Percentiles rank a stretch among this genome's conserved stretches.
These are phyloP conservation scores for Stagonosporopsis tanaceti DNA, from an alignment of 2,329 filamentous ascomycete genomes.

Conservation along the genomic window DNA sequence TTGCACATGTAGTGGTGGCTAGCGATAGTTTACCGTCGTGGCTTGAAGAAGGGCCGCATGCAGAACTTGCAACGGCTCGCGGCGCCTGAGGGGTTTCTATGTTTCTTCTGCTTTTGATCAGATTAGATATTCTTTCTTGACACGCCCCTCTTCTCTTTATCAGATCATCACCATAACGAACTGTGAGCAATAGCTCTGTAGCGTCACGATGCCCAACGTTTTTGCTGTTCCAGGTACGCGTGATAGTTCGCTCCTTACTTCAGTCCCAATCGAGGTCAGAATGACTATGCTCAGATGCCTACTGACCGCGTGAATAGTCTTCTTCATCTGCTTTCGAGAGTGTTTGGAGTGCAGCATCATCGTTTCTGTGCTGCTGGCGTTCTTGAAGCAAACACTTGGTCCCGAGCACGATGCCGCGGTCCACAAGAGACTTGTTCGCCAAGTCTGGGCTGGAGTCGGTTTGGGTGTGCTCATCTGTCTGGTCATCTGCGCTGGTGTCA, in stretches of 20 bases:
- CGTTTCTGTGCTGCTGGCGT: slow-evolving; percentile 84
- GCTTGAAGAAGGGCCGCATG: slow-evolving; percentile 1
- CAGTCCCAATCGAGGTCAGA: background rate
- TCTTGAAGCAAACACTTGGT: slow-evolving; percentile 81
- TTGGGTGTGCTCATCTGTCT: slow-evolving; percentile 71
- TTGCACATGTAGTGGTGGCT: slow-evolving; percentile 4
- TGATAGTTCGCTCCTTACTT: too few relatives aligned
- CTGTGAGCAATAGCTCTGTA: background rate
- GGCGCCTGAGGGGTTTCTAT: background rate
- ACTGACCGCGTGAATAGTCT: slow-evolving; percentile 60
- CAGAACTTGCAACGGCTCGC: slow-evolving; percentile 7
- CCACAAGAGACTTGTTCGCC: slow-evolving; percentile 73
- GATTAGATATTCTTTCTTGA: slow-evolving; percentile 31
- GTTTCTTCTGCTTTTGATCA: slow-evolving; percentile 23
- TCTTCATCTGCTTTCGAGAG: slow-evolving; percentile 91
- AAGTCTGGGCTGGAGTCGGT: slow-evolving; percentile 73
- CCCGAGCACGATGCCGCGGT: slow-evolving; percentile 67
- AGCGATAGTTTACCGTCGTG: slow-evolving; percentile 1
- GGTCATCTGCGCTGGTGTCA: slow-evolving; percentile 69
- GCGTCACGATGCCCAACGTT: slow-evolving; percentile 66
- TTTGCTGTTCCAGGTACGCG: slow-evolving; percentile 72
- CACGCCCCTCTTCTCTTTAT: slow-evolving; percentile 7
- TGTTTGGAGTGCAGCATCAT: slow-evolving; percentile 84
- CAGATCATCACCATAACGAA: background rate
- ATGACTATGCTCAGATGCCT: background rate